These are phyloP conservation scores for Mycogone perniciosa DNA, from an alignment of 2,329 filamentous ascomycete genomes.

Conservation along the genomic window DNA sequence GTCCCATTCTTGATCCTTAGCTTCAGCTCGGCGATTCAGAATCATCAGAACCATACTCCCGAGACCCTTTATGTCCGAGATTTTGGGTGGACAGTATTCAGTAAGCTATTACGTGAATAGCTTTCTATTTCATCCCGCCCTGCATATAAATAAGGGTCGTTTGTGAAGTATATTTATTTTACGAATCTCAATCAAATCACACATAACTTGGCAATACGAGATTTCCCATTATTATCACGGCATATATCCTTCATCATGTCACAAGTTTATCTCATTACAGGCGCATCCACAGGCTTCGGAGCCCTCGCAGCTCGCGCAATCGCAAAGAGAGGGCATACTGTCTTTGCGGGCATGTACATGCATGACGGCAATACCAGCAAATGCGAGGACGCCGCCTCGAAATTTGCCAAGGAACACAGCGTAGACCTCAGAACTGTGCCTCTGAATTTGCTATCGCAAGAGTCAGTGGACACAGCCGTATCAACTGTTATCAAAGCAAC, in stretches of 20 bases:
- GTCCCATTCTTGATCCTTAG: too few species aligned
- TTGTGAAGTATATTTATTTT: too few species aligned
- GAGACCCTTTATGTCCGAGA: too few species aligned
- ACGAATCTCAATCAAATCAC: too few species aligned
- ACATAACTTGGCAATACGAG: too few species aligned
- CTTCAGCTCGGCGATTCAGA: too few species aligned
- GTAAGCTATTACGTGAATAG: too few species aligned
- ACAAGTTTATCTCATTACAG: slow-evolving; percentile 5
- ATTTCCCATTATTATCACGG: too few species aligned
- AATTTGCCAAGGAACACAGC: slow-evolving; percentile 1
- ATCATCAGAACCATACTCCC: too few species aligned
- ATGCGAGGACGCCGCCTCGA: slow-evolving; percentile 1
- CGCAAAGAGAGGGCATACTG: slow-evolving; percentile 3
- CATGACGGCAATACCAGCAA: slow-evolving; percentile 2
- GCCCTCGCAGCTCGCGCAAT: slow-evolving; percentile 6
- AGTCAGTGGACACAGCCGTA: slow-evolving; percentile 2
- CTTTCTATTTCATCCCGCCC: too few species aligned
- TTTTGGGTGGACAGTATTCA: too few species aligned
- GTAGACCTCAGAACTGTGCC: slow-evolving; percentile 1
- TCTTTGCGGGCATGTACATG: slow-evolving; percentile 6
- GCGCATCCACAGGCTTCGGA: slow-evolving; percentile 5
- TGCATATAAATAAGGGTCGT: too few species aligned
- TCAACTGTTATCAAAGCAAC: neutral
- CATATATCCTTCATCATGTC: neutral
- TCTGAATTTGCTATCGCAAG: neutral